phyloP scores from a whole-genome alignment of 2,329 filamentous ascomycete species.

The Tolypocladium tundrense region DNA sequence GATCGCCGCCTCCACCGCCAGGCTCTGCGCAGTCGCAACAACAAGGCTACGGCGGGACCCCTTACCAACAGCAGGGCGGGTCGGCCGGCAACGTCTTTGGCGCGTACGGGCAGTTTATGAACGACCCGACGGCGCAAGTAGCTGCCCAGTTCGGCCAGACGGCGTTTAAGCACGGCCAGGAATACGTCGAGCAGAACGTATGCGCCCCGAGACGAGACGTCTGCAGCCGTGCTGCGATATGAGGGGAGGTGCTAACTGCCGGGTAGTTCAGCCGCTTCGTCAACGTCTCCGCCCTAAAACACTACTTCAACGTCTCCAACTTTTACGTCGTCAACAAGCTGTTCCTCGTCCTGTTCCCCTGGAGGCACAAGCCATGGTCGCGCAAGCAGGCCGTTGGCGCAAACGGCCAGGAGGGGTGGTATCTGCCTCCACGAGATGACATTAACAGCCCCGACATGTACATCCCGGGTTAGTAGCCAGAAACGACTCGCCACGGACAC shows the following conservation, averaged over 20 bases:
- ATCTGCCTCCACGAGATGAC: conserved; percentile 86
- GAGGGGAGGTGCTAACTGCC: conserved; percentile 5
- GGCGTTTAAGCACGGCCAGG: conserved; percentile 82
- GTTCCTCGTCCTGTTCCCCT: conserved; percentile 88
- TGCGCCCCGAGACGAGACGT: conserved; percentile 14
- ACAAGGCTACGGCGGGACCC: conserved; percentile 57
- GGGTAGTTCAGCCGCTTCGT: conserved; percentile 59
- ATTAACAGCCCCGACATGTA: conserved; percentile 99
- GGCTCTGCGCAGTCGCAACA: conserved; percentile 58
- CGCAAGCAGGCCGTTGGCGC: conserved; percentile 71
- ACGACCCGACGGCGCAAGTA: conserved; percentile 88
- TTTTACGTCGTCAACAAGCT: conserved; percentile 92
- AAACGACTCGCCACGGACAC: too few species aligned
- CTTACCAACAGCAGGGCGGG: conserved; percentile 58
- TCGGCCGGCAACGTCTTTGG: conserved; percentile 46
- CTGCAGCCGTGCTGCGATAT: too few species aligned
- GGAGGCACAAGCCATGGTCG: conserved; percentile 96
- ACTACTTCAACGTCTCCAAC: conserved; percentile 99
- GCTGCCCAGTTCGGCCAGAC: conserved; percentile 89
- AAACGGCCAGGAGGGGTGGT: conserved; percentile 63
- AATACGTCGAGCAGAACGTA: conserved; percentile 94
- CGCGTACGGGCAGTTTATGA: conserved; percentile 87
- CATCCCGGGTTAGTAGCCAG: conserved; percentile 52
- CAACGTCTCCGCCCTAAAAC: conserved; percentile 86
- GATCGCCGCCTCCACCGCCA: conserved; percentile 79